Percentiles rank a stretch among this genome's conserved stretches.
Evolutionary conservation across 305 asterid species (phyloP).

Genomic region (Fraxinus greggii): DNA sequence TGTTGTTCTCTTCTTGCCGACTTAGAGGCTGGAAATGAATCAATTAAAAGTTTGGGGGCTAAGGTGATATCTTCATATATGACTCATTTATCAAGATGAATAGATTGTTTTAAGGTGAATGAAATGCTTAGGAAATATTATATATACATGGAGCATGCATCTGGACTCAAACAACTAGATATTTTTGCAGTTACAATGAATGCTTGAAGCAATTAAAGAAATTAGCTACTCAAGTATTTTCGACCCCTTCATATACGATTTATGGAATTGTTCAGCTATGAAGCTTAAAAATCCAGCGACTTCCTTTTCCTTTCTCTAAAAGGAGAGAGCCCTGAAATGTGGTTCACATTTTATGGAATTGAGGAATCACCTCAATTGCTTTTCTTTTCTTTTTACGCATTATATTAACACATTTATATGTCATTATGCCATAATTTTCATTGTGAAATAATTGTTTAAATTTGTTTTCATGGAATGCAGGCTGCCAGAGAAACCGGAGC

Average conservation of each 20-base stretch:
- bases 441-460: neutral
- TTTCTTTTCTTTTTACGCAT: neutral
- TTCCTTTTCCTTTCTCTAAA: neutral
- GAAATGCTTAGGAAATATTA: neutral
- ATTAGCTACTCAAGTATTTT: neutral
- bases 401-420: neutral
- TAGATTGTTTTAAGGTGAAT: neutral
- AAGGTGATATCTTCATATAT: neutral
- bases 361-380: slow-evolving; percentile 17
- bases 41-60: neutral
- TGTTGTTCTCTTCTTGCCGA: neutral
- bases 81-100: neutral
- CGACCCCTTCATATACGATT: neutral
- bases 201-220: neutral
- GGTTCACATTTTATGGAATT: slow-evolving; percentile 32
- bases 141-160: neutral
- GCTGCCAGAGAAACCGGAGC: slow-evolving; percentile 99
- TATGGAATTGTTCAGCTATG: neutral
- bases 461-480: slow-evolving; percentile 37
- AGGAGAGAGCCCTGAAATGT: neutral
- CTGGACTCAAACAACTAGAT: neutral
- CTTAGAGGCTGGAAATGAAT: neutral
- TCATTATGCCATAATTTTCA: neutral
- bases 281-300: neutral
- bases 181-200: neutral